A percentile compares a stretch with the other conserved stretches of the same genome.
phyloP scores from a whole-genome alignment of 352 stramenopile species.

The Phytophthora cajani region DNA sequence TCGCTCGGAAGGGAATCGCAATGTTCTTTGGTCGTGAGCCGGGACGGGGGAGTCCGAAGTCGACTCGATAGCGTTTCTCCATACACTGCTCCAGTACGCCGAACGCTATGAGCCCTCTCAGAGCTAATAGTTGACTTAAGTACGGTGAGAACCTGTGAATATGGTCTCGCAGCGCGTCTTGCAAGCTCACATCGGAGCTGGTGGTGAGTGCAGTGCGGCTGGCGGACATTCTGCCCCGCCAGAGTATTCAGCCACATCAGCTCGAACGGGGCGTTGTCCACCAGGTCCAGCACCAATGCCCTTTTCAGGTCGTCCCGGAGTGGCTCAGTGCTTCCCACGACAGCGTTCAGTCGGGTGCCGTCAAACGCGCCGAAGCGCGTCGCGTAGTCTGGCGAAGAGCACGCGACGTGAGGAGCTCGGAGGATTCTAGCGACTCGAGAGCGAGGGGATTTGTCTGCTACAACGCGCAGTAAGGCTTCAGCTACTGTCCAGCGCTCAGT shows the following conservation, averaged over 20 bases:
- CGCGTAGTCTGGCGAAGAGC: constrained; percentile 43
- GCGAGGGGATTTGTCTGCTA: constrained; percentile 11
- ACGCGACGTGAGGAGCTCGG: constrained; percentile 38
- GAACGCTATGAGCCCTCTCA: constrained; percentile 81
- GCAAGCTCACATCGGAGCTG: constrained; percentile 36
- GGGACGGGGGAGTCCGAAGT: constrained; percentile 70
- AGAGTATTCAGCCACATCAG: constrained; percentile 68
- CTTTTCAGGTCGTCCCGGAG: constrained; percentile 34
- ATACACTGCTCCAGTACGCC: constrained; percentile 84
- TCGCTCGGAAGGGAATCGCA: constrained; percentile 86
- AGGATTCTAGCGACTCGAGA: constrained; percentile 47
- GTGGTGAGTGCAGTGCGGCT: constrained; percentile 29
- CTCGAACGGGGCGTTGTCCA: constrained; percentile 64
- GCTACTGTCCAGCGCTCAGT: constrained; percentile 59
- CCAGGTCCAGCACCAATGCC: constrained; percentile 65
- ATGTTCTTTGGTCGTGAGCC: constrained; percentile 65
- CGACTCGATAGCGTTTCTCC: constrained; percentile 83
- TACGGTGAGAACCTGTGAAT: constrained; percentile 31
- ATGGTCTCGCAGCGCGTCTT: constrained; percentile 25
- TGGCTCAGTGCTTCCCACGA: constrained; percentile 18
- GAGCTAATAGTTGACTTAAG: constrained; percentile 51
- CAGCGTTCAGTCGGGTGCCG: constrained; percentile 49
- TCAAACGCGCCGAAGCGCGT: constrained; percentile 48
- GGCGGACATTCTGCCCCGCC: constrained; percentile 11
- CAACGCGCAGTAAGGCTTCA: constrained; percentile 49